These are phyloP conservation scores for Psilocybe sp. DNA, from an alignment of 768 basidiomycete genomes.

Conservation along the genomic window DNA sequence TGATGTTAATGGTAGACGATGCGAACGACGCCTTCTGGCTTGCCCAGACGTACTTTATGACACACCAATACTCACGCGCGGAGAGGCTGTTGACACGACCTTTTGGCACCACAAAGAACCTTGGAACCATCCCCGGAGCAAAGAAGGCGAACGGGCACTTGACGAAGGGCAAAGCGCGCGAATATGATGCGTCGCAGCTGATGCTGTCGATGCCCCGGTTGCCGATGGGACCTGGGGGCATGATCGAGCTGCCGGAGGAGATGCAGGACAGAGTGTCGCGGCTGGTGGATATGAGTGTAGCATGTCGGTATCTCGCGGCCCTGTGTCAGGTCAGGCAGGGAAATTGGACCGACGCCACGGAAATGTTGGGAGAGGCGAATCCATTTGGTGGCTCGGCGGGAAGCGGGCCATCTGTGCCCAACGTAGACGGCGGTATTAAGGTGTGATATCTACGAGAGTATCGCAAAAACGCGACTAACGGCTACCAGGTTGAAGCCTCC, in stretches of 20 bases:
- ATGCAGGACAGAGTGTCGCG: conserved; percentile 66
- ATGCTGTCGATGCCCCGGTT: conserved; percentile 46
- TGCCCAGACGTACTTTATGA: conserved; percentile 96
- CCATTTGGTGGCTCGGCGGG: conserved; percentile 75
- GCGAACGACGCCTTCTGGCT: conserved; percentile 99
- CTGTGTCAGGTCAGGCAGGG: conserved; percentile 93
- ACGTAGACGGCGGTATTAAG: conserved; percentile 92
- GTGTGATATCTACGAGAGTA: conserved; percentile 32
- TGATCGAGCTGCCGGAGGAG: conserved; percentile 67
- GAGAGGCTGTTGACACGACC: conserved; percentile 89
- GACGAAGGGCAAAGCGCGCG: conserved; percentile 65
- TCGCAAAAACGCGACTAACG: conserved; percentile 1
- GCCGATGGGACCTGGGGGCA: conserved; percentile 68
- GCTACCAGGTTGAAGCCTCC: conserved; percentile 86
- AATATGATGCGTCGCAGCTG: conserved; percentile 37
- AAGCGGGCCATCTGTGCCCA: conserved; percentile 72
- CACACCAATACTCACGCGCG: conserved; percentile 91
- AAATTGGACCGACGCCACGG: conserved; percentile 88
- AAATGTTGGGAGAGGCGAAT: conserved; percentile 91
- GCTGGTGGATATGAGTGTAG: conserved; percentile 91
- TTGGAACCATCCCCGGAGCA: conserved; percentile 21
- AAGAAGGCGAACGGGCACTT: conserved; percentile 41
- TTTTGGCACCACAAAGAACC: conserved; percentile 54
- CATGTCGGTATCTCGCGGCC: conserved; percentile 94
- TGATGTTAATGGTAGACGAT: conserved; percentile 48